Evolutionary conservation across 495 filamentous ascomycete genomes (phyloP), one percentile per base, ranked within the genome.

Genomic region (Collariella sp.): DNA sequence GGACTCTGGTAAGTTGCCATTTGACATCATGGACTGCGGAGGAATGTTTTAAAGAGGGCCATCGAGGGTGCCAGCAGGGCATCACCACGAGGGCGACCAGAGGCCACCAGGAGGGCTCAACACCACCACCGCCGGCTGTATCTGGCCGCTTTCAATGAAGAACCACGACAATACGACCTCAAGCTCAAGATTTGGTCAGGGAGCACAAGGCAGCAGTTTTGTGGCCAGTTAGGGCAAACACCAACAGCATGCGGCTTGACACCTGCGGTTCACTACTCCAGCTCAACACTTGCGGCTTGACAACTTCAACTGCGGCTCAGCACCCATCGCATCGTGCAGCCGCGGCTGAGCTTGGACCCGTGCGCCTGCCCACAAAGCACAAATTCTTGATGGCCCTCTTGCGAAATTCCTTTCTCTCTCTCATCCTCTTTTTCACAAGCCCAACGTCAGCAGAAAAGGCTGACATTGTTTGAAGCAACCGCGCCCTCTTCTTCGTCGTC

Each of bases 321-420:
- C 49, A 43, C 23, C 42, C 16, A 4, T 45, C 24, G 29, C 5
- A 36, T 1, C n/a, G 2, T 15, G 9, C 16, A 12, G 11, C 16
- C 11, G 5, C 41, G 47, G 46, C 54, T 47, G 50, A n/a, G n/a
- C 18, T 56, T 20, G 41, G 54, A 56, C 47, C 46, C 55, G 31
- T 33, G 55, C 23, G 55, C 23, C 33, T 51, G 41, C 47, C 48
- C 41, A 36, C 40, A 16, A 10, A 10, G 1, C n/a, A 39, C 41
- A 51, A 46, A 34, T 47, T 42, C 41, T 15, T n/a, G 31, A 3
- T 22, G 9, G 26, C 1, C 16, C 34, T 51, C 46, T 20, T 42
- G 20, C 26, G 10, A 47, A 36, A 24, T 16, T 15, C 40, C 50
- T 44, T 34, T 50, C 15, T 2, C 38, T 46, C 31, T 33, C 33